phyloP scores from a whole-genome alignment of 2,329 filamentous ascomycete species.

The Aspergillus versicolor region DNA sequence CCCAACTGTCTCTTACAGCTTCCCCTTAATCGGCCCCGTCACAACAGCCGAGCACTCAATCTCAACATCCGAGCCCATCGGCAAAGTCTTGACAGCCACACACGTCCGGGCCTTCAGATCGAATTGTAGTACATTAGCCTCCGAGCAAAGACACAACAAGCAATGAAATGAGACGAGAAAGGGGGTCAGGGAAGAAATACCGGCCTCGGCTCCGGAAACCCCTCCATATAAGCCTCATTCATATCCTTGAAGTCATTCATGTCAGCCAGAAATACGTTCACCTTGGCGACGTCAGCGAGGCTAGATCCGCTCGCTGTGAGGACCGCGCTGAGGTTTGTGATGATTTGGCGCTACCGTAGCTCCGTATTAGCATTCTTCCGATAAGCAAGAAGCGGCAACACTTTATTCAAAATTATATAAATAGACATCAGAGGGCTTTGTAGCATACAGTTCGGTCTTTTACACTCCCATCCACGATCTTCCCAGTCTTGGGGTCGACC shows the following conservation, averaged over 20 bases:
- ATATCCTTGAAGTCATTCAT: slow-evolving; percentile 69
- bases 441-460: slow-evolving; percentile 51
- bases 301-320: slow-evolving; percentile 59
- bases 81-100: slow-evolving; percentile 53
- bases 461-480: slow-evolving; percentile 56
- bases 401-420: background rate
- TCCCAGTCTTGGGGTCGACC: slow-evolving; percentile 52
- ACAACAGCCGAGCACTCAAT: slow-evolving; percentile 52
- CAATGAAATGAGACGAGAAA: background rate
- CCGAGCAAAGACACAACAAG: background rate
- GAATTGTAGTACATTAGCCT: background rate
- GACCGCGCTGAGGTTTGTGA: slow-evolving; percentile 56
- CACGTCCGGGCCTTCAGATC: slow-evolving; percentile 37
- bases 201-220: slow-evolving; percentile 27
- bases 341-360: slow-evolving; percentile 46
- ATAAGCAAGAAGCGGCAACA: background rate
- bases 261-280: slow-evolving; percentile 63
- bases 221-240: slow-evolving; percentile 69
- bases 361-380: background rate
- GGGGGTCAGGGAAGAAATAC: slow-evolving; percentile 18
- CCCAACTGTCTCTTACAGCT: slow-evolving; percentile 10
- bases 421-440: background rate
- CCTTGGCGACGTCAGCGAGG: slow-evolving; percentile 61
- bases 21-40: slow-evolving; percentile 18
- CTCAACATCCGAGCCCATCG: slow-evolving; percentile 53